Evolutionary conservation across 2,329 filamentous ascomycete genomes (phyloP).

Genomic region (Ampelomyces quisqualis): DNA sequence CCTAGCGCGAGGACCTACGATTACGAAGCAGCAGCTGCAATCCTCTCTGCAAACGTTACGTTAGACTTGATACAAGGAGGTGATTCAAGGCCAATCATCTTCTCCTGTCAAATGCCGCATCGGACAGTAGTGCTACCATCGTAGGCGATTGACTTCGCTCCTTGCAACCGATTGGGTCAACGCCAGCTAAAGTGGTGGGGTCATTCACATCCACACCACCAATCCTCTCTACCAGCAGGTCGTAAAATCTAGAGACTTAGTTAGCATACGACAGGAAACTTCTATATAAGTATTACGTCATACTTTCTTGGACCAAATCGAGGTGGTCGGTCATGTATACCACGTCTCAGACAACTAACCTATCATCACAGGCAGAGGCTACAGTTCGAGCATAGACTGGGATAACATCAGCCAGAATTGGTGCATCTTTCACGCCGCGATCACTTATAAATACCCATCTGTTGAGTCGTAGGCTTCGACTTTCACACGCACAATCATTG

Average conservation of each 20-base stretch:
- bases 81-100: constrained; percentile 11
- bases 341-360: too few species aligned
- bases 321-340: too few species aligned
- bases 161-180: constrained; percentile 12
- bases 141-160: constrained; percentile 23
- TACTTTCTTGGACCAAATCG: constrained; percentile 3
- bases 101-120: constrained; percentile 14
- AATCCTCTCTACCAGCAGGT: constrained; percentile 10
- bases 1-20: constrained; percentile 8
- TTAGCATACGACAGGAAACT: not conserved
- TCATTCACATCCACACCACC: constrained; percentile 18
- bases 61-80: constrained; percentile 15
- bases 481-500: constrained; percentile 9
- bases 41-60: constrained; percentile 14
- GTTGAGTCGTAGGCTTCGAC: constrained; percentile 9
- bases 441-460: not conserved
- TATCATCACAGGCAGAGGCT: too few species aligned
- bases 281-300: too few species aligned
- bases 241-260: not conserved
- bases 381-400: not conserved
- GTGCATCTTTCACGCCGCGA: not conserved
- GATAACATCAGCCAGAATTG: not conserved
- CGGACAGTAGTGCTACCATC: constrained; percentile 6
- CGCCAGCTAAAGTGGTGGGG: constrained; percentile 24
- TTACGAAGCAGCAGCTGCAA: constrained; percentile 6